These are phyloP conservation scores for Lepidium campestre DNA, from an alignment of 441 rosid genomes.

Conservation along the genomic window DNA sequence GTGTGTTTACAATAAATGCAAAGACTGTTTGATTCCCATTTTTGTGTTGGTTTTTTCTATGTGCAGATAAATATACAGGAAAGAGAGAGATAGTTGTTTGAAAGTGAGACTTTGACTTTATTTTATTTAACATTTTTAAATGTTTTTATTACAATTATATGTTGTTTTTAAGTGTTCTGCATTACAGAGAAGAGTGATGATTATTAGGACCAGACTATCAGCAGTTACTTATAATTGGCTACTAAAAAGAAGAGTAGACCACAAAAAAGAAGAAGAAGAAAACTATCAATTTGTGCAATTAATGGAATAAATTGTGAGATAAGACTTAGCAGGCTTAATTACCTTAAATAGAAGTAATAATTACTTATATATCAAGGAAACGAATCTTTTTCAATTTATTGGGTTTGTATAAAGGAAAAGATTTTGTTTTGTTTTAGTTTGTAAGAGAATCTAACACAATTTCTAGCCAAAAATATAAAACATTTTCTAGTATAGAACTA, in stretches of 20 bases:
- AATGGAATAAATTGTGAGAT: slow-evolving; percentile 13
- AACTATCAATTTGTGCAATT: slow-evolving; percentile 22
- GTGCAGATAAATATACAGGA: slow-evolving; percentile 29
- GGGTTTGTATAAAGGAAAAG: neutral
- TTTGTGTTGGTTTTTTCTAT: slow-evolving; percentile 29
- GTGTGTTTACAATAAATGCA: slow-evolving; percentile 42
- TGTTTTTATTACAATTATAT: neutral
- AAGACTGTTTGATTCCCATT: slow-evolving; percentile 37
- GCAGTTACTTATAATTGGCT: slow-evolving; percentile 12
- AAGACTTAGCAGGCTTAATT: slow-evolving; percentile 24
- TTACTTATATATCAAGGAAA: slow-evolving; percentile 3
- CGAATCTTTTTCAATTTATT: neutral
- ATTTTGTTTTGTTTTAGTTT: slow-evolving; percentile 19
- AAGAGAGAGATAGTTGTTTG: slow-evolving; percentile 23
- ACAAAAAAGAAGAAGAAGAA: neutral
- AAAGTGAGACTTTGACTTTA: slow-evolving; percentile 27
- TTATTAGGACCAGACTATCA: slow-evolving; percentile 46
- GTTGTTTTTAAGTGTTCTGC: slow-evolving; percentile 19
- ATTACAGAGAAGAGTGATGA: slow-evolving; percentile 48
- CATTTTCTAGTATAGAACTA: neutral
- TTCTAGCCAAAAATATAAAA: slow-evolving; percentile 3
- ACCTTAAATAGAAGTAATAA: slow-evolving; percentile 18
- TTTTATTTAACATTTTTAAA: neutral
- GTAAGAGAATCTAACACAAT: slow-evolving; percentile 19
- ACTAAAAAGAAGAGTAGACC: slow-evolving; percentile 19